Percentiles rank a stretch among this genome's conserved stretches.
Conservation (phyloP, 148 eudicot genomes). For the Amaranthus palmeri region DNA sequence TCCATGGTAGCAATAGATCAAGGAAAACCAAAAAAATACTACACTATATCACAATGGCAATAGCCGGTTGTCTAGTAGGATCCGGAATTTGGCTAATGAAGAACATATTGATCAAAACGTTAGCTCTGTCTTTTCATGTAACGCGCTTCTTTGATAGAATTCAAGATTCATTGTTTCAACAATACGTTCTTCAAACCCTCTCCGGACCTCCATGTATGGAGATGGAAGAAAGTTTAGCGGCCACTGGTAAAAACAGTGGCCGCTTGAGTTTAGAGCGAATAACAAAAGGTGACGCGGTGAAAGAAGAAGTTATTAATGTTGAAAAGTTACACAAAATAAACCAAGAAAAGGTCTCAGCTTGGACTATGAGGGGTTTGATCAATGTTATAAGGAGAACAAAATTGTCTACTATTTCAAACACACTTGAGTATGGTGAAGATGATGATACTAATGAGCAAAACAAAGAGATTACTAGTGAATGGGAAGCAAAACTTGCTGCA, state of each 20-base stretch:
- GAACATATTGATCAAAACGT: slow-evolving; percentile 55
- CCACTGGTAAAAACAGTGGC: slow-evolving; percentile 31
- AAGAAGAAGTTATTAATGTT: slow-evolving; percentile 62
- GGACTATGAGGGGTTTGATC: slow-evolving; percentile 81
- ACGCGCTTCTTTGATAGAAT: slow-evolving; percentile 79
- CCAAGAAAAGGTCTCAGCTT: slow-evolving; percentile 71
- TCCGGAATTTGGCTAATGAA: slow-evolving; percentile 70
- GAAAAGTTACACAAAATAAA: slow-evolving; percentile 71
- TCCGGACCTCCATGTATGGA: slow-evolving; percentile 55
- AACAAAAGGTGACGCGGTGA: slow-evolving; percentile 36
- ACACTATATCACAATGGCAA: slow-evolving; percentile 56
- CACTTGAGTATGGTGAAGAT: slow-evolving; percentile 40
- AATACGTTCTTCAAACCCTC: slow-evolving; percentile 74
- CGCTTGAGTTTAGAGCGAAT: slow-evolving; percentile 42
- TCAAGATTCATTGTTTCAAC: slow-evolving; percentile 74
- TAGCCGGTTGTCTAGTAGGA: slow-evolving; percentile 65
- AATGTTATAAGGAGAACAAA: slow-evolving; percentile 52
- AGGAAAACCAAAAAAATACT: slow-evolving; percentile 34
- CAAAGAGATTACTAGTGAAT: slow-evolving; percentile 60
- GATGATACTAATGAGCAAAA: slow-evolving; percentile 44
- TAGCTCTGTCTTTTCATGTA: slow-evolving; percentile 77
- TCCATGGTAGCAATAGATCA: slow-evolving; percentile 45
- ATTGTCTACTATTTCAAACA: slow-evolving; percentile 54
- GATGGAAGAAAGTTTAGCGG: slow-evolving; percentile 22
- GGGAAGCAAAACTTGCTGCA: slow-evolving; percentile 75